Evolutionary conservation across 2,329 filamentous ascomycete species (phyloP).

Genomic region (Cercospora zeina): DNA sequence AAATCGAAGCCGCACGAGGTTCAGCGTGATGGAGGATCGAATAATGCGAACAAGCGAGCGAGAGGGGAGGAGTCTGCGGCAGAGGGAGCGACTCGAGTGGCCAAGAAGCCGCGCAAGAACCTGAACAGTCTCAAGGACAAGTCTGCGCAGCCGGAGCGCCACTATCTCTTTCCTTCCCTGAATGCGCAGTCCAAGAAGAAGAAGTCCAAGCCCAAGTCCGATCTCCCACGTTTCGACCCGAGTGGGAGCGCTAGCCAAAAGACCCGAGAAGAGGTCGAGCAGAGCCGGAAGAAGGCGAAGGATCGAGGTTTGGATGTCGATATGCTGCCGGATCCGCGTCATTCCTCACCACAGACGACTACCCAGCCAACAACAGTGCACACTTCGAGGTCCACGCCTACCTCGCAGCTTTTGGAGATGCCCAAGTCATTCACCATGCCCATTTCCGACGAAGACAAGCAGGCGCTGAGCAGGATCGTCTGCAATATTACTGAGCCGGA

Average conservation of each 20-base stretch:
- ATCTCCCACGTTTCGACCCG: neutral
- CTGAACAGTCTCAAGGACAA: constrained; percentile 7
- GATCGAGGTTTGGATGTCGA: constrained; percentile 7
- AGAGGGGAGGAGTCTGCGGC: neutral
- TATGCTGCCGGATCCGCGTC: neutral
- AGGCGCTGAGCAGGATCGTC: constrained; percentile 6
- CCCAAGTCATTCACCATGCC: constrained; percentile 1
- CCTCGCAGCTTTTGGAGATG: constrained; percentile 5
- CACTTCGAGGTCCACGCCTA: neutral
- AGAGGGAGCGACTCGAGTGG: neutral
- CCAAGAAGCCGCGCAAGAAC: constrained; percentile 16
- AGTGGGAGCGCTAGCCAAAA: neutral
- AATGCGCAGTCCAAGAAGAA: constrained; percentile 7
- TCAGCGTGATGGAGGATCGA: neutral
- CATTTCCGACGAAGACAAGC: constrained; percentile 6
- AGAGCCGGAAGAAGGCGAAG: constrained; percentile 6
- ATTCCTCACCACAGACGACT: neutral
- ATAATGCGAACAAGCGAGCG: neutral
- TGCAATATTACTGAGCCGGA: constrained; percentile 10
- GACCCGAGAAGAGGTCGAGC: neutral
- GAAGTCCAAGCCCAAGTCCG: neutral
- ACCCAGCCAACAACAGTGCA: neutral
- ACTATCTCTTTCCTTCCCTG: constrained; percentile 10
- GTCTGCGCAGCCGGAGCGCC: constrained; percentile 1
- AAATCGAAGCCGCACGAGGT: neutral